These are phyloP conservation scores for Actinomortierella wolfii DNA, from an alignment of 371 early-diverging fungal genomes.

Conservation along the genomic window DNA sequence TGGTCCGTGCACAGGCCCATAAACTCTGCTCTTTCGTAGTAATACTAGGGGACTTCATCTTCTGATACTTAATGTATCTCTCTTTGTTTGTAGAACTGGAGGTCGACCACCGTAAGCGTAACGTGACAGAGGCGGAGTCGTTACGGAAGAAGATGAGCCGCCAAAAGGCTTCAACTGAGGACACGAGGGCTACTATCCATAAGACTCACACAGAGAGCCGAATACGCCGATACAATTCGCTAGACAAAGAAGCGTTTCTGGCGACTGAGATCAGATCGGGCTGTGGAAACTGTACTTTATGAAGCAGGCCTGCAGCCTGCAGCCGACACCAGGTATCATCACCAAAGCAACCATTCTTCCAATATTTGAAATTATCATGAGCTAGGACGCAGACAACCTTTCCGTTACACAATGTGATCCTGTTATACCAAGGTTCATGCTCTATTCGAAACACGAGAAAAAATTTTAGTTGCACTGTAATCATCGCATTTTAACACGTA, in stretches of 20 bases:
- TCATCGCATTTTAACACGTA: no score
- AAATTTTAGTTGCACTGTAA: no score
- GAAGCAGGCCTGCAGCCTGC: slow-evolving; percentile 9
- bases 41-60: slow-evolving; percentile 1
- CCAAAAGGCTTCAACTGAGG: slow-evolving; percentile 6
- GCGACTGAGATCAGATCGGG: slow-evolving; percentile 7
- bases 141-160: slow-evolving; percentile 10
- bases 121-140: slow-evolving; percentile 4
- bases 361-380: no score
- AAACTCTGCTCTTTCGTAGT: background rate
- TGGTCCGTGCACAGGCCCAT: slow-evolving; percentile 8
- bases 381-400: no score
- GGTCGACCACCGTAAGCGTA: slow-evolving; percentile 7
- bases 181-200: slow-evolving; percentile 10
- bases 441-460: no score
- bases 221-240: slow-evolving; percentile 2
- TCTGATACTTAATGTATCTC: slow-evolving; percentile 1
- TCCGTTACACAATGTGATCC: no score
- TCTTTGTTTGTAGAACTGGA: slow-evolving; percentile 2
- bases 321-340: slow-evolving; percentile 4
- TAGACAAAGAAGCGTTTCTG: slow-evolving; percentile 10
- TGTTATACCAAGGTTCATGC: no score
- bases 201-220: slow-evolving; percentile 9
- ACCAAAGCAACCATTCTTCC: no score
- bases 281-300: slow-evolving; percentile 8